Base-by-base conservation (phyloP, 345 rosid genomes). In the Hypericum perforatum region DNA sequence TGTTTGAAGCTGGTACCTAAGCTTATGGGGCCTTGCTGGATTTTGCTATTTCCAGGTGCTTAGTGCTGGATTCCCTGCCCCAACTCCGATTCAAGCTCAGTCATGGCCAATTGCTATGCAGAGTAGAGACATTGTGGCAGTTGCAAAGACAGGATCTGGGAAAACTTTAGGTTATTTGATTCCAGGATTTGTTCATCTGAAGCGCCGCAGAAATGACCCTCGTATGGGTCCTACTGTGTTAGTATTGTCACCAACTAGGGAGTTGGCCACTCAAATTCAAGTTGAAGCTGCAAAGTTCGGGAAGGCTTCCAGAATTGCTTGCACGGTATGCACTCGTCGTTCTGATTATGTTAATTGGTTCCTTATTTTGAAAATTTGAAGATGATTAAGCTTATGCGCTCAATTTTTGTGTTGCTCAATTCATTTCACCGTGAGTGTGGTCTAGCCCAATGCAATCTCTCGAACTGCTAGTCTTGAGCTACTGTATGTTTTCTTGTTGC, bases 21-120 rank as follows among this genome's bases (percentile, higher is more conserved):
- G 74, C 84, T 80, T 44, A 82, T 61, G 29, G 70, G 22, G 56
- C 70, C 66, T 66, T 76, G 71, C 66, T 72, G 82, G 68, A 60
- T 74, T 76, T 74, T 77, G 63, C 76, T 65, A 79, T 78, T 88
- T 78, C 76, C 85, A 92, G 98, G 90, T 83, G 72, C 85, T 73
- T 56, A 72, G 32, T 77, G 98, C 98, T 54, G 98, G 98, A 51
- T 92, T 92, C 67, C 63, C 90, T 74, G 71, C 89, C 41, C 98
- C 98, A 39, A 92, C 98, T 51, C 98, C 98, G 59, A 92, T 92
- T 74, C 98, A 92, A 79, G 98, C 98, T 56, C 97, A 88, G 69
- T 88, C 98, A 7, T 92, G 98, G 98, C 97, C 98, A 0, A 76
- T 92, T 77, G 94, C 90, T 14, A 58, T 92, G 76, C 90, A 80